Conservation (phyloP, 768 basidiomycete genomes). For the Xerocomellus dryophilus region DNA sequence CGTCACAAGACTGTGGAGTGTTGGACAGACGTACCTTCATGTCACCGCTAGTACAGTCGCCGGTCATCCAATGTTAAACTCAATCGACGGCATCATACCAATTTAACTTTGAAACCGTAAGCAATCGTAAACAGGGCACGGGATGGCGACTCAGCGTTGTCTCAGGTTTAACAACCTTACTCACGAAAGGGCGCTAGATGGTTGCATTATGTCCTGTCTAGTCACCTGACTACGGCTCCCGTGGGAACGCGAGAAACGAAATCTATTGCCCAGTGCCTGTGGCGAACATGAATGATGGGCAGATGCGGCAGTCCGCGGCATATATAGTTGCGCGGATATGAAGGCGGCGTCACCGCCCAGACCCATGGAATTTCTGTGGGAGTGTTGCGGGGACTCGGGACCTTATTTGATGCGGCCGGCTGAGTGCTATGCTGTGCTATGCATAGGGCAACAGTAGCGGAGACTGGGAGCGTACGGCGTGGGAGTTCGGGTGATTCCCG, state of each 20-base stretch:
- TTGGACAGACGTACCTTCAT: background rate
- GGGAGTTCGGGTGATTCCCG: background rate
- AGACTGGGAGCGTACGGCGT: background rate
- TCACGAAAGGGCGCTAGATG: background rate
- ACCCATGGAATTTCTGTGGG: conserved; percentile 1
- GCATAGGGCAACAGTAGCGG: background rate
- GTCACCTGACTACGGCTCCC: conserved; percentile 21
- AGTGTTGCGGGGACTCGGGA: background rate
- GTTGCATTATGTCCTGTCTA: conserved; percentile 2
- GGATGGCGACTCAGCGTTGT: background rate
- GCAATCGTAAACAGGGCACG: background rate
- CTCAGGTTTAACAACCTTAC: background rate
- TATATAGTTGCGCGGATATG: conserved; percentile 32
- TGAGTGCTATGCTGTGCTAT: conserved; percentile 15
- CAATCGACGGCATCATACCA: background rate
- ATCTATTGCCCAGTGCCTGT: conserved; percentile 29
- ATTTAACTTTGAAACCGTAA: background rate
- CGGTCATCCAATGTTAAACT: background rate
- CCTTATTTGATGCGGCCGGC: conserved; percentile 4
- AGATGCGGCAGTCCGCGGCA: conserved; percentile 26
- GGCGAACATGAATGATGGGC: conserved; percentile 26
- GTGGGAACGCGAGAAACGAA: conserved; percentile 22
- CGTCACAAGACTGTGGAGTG: background rate
- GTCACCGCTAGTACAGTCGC: background rate
- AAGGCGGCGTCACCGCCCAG: conserved; percentile 18